Evolutionary conservation across 208 protist genomes (phyloP), one percentile per base, ranked within the genome.

Genomic region (Trypanosoma cruzi): DNA sequence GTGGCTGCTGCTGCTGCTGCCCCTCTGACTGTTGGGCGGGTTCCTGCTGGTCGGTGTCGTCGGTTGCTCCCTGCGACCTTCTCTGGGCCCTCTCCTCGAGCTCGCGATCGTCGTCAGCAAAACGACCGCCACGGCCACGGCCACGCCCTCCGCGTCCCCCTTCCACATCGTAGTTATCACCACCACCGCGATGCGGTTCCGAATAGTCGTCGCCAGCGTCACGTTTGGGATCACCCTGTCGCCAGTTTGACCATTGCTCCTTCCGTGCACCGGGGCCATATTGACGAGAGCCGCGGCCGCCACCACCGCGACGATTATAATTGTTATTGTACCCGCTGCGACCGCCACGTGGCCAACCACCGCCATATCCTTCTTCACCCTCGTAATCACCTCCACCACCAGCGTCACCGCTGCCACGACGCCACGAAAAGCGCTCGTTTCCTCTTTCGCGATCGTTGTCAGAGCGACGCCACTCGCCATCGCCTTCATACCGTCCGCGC

Each of bases 291-390:
- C 71, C 72, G 24, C 75, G 64, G 24, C 37, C 37, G 37, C 37
- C 37, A n/a, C n/a, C n/a, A n/a, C n/a, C n/a, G 37, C 65, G 58
- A 34, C 58, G n/a, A 54, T 72, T 64, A 64, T 75, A 48, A 73
- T 68, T 48, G 49, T 63, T 31, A 36, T 78, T 58, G 13, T 75
- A 68, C 64, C 79, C 62, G 32, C 71, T 52, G 63, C 72, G 65
- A 29, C 74, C 69, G 40, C 76, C 56, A 8, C 73, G 44, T 29
- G 54, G 50, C 40, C 34, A 34, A 29, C 64, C 58, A n/a, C 53
- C 53, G 26, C 26, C n/a, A n/a, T n/a, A 36, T n/a, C 60, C 18
- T 20, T 68, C 65, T 11, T 64, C 69, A 42, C 16, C n/a, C 32
- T 55, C 29, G 29, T n/a, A 34, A 10, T 52, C 58, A 0, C 37